These are phyloP conservation scores for Neurospora hispaniola DNA, from an alignment of 495 filamentous ascomycete genomes.

Conservation along the genomic window DNA sequence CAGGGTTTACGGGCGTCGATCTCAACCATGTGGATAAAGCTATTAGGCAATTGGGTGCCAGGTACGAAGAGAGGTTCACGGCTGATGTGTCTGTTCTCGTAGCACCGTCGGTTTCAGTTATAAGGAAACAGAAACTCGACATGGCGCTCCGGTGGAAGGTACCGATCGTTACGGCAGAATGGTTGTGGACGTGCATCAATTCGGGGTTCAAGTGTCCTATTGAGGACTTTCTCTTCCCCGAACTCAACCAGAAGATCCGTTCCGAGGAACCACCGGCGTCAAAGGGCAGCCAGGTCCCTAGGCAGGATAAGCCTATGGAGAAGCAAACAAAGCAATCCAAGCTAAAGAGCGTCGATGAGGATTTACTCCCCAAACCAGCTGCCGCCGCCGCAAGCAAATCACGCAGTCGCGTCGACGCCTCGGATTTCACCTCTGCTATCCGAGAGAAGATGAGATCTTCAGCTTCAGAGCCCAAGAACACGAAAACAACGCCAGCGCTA, in stretches of 20 bases:
- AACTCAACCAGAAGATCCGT: conserved; percentile 20
- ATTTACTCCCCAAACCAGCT: conserved; percentile 12
- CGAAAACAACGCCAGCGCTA: neutral
- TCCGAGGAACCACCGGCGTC: neutral
- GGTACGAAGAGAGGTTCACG: conserved; percentile 66
- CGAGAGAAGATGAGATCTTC: neutral
- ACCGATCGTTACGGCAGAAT: conserved; percentile 64
- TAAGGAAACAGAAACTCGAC: conserved; percentile 67
- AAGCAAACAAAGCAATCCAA: conserved; percentile 1
- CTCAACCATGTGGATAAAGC: conserved; percentile 71
- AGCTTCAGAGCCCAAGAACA: neutral
- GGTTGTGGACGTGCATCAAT: conserved; percentile 75
- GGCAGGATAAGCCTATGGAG: conserved; percentile 1
- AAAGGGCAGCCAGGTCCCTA: neutral
- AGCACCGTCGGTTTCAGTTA: conserved; percentile 40
- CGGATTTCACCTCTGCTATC: conserved; percentile 9
- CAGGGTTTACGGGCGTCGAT: conserved; percentile 75
- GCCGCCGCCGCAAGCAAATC: conserved; percentile 9
- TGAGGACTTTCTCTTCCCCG: conserved; percentile 25
- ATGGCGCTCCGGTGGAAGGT: conserved; percentile 63
- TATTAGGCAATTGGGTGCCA: conserved; percentile 63
- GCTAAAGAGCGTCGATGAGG: conserved; percentile 8
- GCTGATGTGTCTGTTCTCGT: conserved; percentile 57
- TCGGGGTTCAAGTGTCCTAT: conserved; percentile 29
- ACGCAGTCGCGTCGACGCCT: conserved; percentile 10